Conservation (phyloP, 257 asterid genomes). For the Primulina huaijiensis region DNA sequence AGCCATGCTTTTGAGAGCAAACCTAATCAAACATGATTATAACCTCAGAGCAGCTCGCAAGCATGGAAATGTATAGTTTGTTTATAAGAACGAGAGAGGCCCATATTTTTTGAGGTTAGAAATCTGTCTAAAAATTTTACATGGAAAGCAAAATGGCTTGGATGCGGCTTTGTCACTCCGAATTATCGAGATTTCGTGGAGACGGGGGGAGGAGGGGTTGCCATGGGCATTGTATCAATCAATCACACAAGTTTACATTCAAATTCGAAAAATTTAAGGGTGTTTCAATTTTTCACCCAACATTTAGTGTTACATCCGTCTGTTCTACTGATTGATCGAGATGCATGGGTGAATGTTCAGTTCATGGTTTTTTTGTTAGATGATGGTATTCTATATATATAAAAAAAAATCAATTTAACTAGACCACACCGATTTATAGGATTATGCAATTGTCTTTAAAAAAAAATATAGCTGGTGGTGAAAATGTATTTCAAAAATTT, state of each 20-base stretch:
- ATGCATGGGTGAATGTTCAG: too few species aligned
- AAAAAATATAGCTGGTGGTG: too few species aligned
- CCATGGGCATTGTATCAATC: neutral
- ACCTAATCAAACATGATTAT: slow-evolving; percentile 74
- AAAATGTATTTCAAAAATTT: too few species aligned
- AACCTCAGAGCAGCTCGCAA: slow-evolving; percentile 49
- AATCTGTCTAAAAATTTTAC: neutral
- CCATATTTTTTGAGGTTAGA: neutral
- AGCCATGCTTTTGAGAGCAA: slow-evolving; percentile 87
- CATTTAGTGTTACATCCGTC: too few species aligned
- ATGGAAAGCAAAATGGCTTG: neutral
- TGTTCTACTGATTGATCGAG: too few species aligned
- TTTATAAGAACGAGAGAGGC: neutral
- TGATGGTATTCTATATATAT: too few species aligned
- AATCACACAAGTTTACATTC: neutral
- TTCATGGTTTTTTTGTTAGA: too few species aligned
- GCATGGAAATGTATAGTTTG: slow-evolving; percentile 33
- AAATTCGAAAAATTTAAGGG: too few species aligned
- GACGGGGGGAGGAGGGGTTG: neutral
- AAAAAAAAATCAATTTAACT: too few species aligned
- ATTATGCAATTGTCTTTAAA: too few species aligned
- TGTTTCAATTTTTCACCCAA: too few species aligned
- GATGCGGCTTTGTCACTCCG: neutral
- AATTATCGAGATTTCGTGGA: neutral
- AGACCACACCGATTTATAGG: too few species aligned